phyloP scores from a whole-genome alignment of 495 filamentous ascomycete species.

The Diplogelasinospora grovesii region DNA sequence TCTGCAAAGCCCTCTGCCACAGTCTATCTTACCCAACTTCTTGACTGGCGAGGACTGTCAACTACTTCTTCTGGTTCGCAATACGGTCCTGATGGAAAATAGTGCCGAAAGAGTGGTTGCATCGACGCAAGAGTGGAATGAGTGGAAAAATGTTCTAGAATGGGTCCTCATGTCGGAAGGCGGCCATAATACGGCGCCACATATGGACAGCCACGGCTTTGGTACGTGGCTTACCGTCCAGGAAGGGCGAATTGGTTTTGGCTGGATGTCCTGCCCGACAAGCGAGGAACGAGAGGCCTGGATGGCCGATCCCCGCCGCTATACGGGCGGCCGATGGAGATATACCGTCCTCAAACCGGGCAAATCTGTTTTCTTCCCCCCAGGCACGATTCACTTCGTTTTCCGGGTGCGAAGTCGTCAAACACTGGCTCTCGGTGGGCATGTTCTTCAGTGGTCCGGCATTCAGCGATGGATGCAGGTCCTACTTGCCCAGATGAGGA shows the following conservation, averaged over 20 bases:
- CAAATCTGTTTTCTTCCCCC: constrained; percentile 26
- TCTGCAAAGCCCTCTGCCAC: constrained; percentile 4
- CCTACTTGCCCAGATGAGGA: constrained; percentile 10
- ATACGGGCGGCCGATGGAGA: constrained; percentile 22
- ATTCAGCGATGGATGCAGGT: constrained; percentile 15
- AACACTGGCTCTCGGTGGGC: constrained; percentile 17
- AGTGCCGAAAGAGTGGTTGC: constrained; percentile 9
- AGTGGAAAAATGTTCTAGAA: constrained; percentile 11
- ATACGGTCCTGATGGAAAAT: background rate
- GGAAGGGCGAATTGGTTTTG: constrained; percentile 24
- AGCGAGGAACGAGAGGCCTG: constrained; percentile 17
- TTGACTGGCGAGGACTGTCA: constrained; percentile 9
- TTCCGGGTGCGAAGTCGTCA: constrained; percentile 17
- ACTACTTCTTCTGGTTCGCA: constrained; percentile 5
- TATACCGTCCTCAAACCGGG: constrained; percentile 23
- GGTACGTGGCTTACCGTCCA: constrained; percentile 13
- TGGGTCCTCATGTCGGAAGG: constrained; percentile 13
- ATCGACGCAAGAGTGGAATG: constrained; percentile 1
- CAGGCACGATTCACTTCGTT: constrained; percentile 31
- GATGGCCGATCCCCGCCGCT: constrained; percentile 13
- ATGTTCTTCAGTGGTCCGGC: constrained; percentile 18
- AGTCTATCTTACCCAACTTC: constrained; percentile 8
- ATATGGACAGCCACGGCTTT: constrained; percentile 13
- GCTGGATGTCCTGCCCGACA: constrained; percentile 23
- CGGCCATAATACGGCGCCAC: constrained; percentile 12